These are phyloP conservation scores for Marchantia paleacea DNA, from an alignment of 225 moss, liverwort and hornwort species.

Conservation along the genomic window DNA sequence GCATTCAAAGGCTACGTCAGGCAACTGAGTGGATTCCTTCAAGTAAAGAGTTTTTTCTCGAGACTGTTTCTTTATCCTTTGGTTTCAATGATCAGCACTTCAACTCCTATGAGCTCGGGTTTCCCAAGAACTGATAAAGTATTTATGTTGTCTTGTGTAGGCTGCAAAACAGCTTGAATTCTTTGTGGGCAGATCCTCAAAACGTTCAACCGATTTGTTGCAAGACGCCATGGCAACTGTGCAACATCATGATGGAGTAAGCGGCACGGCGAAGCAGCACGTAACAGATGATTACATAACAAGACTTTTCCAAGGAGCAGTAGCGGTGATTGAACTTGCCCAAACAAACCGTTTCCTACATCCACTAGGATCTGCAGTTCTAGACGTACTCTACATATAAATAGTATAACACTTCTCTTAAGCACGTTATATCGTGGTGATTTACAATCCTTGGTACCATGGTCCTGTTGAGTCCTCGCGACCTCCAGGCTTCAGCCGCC, in stretches of 20 bases:
- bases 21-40: conserved; percentile 74
- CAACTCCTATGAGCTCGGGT: not conserved
- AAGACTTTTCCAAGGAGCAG: conserved; percentile 54
- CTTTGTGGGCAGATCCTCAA: conserved; percentile 52
- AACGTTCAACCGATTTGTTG: conserved; percentile 59
- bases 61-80: not conserved
- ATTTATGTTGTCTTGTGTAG: not conserved
- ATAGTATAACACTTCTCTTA: no score
- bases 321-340: conserved; percentile 36
- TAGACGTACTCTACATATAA: not conserved
- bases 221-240: conserved; percentile 87
- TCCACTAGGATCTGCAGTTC: not conserved
- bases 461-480: no score
- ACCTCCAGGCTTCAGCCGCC: no score
- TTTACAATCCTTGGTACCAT: no score
- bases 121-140: not conserved
- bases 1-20: conserved; percentile 87
- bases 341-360: not conserved
- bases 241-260: conserved; percentile 92
- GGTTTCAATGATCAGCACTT: not conserved
- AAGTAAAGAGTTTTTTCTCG: conserved; percentile 40
- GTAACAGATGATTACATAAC: conserved; percentile 74
- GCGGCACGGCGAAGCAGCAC: conserved; percentile 78
- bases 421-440: no score
- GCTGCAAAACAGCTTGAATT: conserved; percentile 86